phyloP scores from a whole-genome alignment of 192 early-diverging fungal species.

The Entrophospora sp. region DNA sequence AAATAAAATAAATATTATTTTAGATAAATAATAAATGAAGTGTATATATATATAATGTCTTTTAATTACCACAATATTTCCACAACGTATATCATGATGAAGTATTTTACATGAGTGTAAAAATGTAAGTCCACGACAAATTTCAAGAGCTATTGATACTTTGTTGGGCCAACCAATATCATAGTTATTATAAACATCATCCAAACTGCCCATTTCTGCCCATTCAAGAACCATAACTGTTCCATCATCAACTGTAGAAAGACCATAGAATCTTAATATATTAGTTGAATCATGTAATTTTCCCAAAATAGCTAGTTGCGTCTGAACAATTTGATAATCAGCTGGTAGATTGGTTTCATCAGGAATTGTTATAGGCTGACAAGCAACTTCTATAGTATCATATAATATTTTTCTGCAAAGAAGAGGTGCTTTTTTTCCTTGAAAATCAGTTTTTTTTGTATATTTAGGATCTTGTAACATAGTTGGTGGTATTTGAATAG shows the following conservation, averaged over 20 bases:
- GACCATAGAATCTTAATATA: constrained; percentile 15
- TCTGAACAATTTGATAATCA: background rate
- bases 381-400: background rate
- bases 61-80: constrained; percentile 7
- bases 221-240: constrained; percentile 17
- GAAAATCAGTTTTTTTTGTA: background rate
- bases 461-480: too few species aligned
- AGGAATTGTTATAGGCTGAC: background rate
- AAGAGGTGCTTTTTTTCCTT: background rate
- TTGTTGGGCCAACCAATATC: background rate
- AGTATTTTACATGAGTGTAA: background rate
- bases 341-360: background rate
- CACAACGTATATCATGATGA: constrained; percentile 10
- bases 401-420: constrained; percentile 3
- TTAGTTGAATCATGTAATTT: background rate
- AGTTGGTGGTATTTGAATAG: too few species aligned
- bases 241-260: background rate
- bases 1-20: background rate
- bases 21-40: background rate
- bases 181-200: background rate
- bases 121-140: constrained; percentile 10
- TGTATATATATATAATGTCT: background rate
- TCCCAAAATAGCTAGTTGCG: constrained; percentile 1
- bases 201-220: constrained; percentile 4
- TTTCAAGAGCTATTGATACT: background rate